These are phyloP conservation scores for Volvox africanus DNA, from an alignment of 139 green algal species.

Conservation along the genomic window DNA sequence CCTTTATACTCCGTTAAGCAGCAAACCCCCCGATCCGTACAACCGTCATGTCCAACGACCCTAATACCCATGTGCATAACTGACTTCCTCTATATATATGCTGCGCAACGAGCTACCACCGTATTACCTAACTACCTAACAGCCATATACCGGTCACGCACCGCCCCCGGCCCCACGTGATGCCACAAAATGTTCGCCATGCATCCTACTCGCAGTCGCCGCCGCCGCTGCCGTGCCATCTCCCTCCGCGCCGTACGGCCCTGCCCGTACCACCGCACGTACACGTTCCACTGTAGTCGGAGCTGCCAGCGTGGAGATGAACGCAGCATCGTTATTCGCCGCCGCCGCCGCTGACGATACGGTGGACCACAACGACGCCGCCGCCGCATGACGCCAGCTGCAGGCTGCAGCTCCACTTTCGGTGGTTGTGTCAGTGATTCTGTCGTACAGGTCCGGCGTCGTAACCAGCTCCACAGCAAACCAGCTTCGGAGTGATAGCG, in stretches of 20 bases:
- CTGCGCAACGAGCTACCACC: no score
- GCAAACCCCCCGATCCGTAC: no score
- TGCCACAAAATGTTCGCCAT: conserved; percentile 50
- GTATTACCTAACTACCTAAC: no score
- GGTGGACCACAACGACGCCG: conserved; percentile 43
- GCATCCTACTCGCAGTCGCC: conserved; percentile 13
- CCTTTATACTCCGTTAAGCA: no score
- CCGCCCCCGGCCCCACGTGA: conserved; percentile 28
- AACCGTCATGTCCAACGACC: no score
- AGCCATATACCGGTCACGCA: background rate
- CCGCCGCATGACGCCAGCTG: conserved; percentile 44
- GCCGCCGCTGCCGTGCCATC: background rate
- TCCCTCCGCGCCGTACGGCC: conserved; percentile 49
- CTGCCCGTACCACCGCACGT: conserved; percentile 28
- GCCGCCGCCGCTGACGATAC: conserved; percentile 11
- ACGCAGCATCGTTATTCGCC: background rate
- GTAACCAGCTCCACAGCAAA: conserved; percentile 49
- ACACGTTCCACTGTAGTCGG: conserved; percentile 44
- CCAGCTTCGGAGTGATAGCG: conserved; percentile 51
- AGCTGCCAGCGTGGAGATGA: conserved; percentile 8
- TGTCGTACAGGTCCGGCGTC: conserved; percentile 21
- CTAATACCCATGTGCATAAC: no score
- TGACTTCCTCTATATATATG: no score
- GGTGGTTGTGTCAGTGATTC: conserved; percentile 17
- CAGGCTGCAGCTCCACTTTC: conserved; percentile 41